A percentile compares a stretch with the other conserved stretches of the same genome.
phyloP scores from a whole-genome alignment of 2,329 filamentous ascomycete species.

The Graphiopsis chlorocephala region DNA sequence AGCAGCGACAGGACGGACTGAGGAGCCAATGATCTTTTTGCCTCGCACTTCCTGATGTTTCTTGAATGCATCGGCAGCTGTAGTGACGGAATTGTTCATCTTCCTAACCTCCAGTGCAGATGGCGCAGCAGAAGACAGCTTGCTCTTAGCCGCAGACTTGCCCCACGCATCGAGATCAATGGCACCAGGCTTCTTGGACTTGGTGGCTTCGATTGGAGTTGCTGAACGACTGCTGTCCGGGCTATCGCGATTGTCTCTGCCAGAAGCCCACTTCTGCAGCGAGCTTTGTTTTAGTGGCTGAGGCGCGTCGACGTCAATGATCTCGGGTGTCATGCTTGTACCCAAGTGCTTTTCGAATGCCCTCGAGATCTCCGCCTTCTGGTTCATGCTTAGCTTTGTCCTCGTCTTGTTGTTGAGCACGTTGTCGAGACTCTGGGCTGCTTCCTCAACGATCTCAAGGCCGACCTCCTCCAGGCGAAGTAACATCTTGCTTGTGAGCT shows the following conservation, averaged over 20 bases:
- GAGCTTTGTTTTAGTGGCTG: conserved; percentile 41
- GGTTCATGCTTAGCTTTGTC: conserved; percentile 76
- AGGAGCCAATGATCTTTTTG: conserved; percentile 3
- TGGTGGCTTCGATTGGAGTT: conserved; percentile 23
- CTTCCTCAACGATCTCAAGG: conserved; percentile 64
- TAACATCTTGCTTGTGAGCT: conserved; percentile 79
- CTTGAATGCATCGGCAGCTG: conserved; percentile 14
- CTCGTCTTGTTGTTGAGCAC: conserved; percentile 60
- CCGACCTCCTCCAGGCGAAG: conserved; percentile 73
- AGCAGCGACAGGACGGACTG: neutral
- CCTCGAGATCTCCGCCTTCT: conserved; percentile 76
- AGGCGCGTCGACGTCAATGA: conserved; percentile 24
- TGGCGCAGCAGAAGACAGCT: conserved; percentile 38
- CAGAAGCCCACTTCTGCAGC: conserved; percentile 40
- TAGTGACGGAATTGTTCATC: conserved; percentile 5
- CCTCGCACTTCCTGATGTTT: conserved; percentile 21
- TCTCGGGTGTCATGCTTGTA: conserved; percentile 14
- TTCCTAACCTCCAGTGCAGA: conserved; percentile 8
- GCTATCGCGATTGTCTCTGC: conserved; percentile 7
- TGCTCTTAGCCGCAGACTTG: conserved; percentile 36
- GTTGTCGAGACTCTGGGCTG: conserved; percentile 62
- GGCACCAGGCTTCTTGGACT: conserved; percentile 24
- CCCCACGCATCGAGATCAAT: conserved; percentile 37
- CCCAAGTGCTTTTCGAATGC: conserved; percentile 56
- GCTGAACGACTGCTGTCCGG: conserved; percentile 20